phyloP scores from a whole-genome alignment of 1,284 basidiomycete species.

The Malassezia vespertilionis region DNA sequence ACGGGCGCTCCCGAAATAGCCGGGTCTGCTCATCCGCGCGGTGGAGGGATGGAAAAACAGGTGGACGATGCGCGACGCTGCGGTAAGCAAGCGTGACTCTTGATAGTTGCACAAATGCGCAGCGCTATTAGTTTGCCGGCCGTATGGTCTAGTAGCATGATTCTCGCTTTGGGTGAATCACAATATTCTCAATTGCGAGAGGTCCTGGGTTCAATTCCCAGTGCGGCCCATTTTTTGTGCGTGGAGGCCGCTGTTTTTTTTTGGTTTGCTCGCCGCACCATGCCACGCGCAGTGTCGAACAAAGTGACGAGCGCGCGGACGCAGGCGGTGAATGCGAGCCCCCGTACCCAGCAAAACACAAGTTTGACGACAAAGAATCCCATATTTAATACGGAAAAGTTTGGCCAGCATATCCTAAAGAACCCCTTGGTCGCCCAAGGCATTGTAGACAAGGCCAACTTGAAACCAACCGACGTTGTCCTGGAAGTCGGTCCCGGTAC shows the following conservation, averaged over 20 bases:
- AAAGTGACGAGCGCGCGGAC: slow-evolving; percentile 64
- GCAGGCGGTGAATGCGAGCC: slow-evolving; percentile 54
- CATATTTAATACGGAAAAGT: slow-evolving; percentile 67
- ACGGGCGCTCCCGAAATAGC: slow-evolving; percentile 47
- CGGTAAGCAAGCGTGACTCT: neutral
- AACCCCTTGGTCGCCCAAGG: slow-evolving; percentile 77
- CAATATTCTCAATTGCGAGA: slow-evolving; percentile 15
- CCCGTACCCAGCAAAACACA: slow-evolving; percentile 42
- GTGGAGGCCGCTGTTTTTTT: neutral
- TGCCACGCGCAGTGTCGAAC: slow-evolving; percentile 83
- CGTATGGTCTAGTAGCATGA: slow-evolving; percentile 23
- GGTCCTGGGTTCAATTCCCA: slow-evolving; percentile 24
- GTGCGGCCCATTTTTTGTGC: slow-evolving; percentile 17
- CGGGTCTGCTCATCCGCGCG: slow-evolving; percentile 36
- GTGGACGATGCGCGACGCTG: neutral
- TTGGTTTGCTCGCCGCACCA: slow-evolving; percentile 47
- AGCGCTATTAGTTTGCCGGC: slow-evolving; percentile 4
- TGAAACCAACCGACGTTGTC: slow-evolving; percentile 88
- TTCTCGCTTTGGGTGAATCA: slow-evolving; percentile 21
- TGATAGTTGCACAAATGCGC: neutral
- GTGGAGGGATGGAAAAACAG: neutral
- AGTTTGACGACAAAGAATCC: slow-evolving; percentile 43
- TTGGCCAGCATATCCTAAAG: slow-evolving; percentile 95
- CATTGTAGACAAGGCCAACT: slow-evolving; percentile 61
- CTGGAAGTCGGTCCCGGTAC: slow-evolving; percentile 98